Conservation (phyloP, 2,329 filamentous ascomycete species). For the Aphanoascus verrucosus region DNA sequence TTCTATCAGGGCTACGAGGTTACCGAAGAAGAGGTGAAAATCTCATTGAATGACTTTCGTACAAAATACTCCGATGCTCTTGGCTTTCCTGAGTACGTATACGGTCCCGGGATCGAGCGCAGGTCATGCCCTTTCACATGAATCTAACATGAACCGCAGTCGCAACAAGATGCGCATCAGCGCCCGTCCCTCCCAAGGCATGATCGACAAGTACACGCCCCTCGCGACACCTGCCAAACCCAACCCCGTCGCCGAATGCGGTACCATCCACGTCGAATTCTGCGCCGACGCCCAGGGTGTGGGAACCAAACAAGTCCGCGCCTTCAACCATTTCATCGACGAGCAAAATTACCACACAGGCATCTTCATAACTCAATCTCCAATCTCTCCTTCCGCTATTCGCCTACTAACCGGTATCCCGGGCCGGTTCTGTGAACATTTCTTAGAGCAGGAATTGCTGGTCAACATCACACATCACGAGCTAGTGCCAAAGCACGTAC, state of each 20-base stretch:
- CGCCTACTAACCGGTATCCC: constrained; percentile 73
- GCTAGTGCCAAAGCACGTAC: constrained; percentile 83
- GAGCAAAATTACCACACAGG: constrained; percentile 76
- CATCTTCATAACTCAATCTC: constrained; percentile 74
- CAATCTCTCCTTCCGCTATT: constrained; percentile 75
- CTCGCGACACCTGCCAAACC: constrained; percentile 59
- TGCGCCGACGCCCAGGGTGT: constrained; percentile 60
- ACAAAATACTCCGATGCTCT: constrained; percentile 58
- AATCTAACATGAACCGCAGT: constrained; percentile 41
- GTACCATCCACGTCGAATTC: constrained; percentile 91
- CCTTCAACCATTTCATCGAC: constrained; percentile 72
- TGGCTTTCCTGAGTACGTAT: constrained; percentile 62
- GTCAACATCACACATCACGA: constrained; percentile 99
- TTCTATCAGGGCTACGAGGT: constrained; percentile 74
- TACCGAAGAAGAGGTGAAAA: constrained; percentile 75
- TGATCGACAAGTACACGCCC: constrained; percentile 75
- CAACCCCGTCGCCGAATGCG: constrained; percentile 60
- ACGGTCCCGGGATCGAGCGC: constrained; percentile 3
- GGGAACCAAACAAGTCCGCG: constrained; percentile 84
- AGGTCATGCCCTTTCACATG: constrained; percentile 14
- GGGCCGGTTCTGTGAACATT: constrained; percentile 78
- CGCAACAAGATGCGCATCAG: constrained; percentile 79
- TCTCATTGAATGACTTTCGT: constrained; percentile 74
- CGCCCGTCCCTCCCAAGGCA: constrained; percentile 68
- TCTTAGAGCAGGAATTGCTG: constrained; percentile 87